Conservation (phyloP, 805 yeast species). For the Priceomyces castillae region DNA sequence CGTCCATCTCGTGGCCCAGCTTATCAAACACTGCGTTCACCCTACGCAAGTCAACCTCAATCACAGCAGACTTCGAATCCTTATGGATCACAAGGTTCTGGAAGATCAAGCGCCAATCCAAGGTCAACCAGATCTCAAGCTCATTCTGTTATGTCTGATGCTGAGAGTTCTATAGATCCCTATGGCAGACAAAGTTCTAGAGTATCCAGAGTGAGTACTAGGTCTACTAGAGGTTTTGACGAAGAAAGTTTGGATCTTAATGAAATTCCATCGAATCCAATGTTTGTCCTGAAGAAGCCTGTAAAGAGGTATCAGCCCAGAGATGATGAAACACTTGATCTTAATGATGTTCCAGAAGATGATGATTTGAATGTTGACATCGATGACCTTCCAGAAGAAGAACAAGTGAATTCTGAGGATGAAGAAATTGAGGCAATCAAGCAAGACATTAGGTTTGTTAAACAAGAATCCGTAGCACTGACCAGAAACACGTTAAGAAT, state of each 20-base stretch:
- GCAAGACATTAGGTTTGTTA: constrained; percentile 76
- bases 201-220: constrained; percentile 6
- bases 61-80: constrained; percentile 4
- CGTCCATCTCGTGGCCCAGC: constrained; percentile 1
- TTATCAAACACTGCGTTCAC: constrained; percentile 4
- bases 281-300: constrained; percentile 21
- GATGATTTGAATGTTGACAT: constrained; percentile 41
- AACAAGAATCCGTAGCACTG: constrained; percentile 81
- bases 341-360: constrained; percentile 33
- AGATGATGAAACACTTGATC: constrained; percentile 28
- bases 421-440: constrained; percentile 87
- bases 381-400: constrained; percentile 38
- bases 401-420: constrained; percentile 58
- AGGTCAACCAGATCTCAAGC: background rate
- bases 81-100: background rate
- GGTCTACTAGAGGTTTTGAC: constrained; percentile 13
- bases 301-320: constrained; percentile 20
- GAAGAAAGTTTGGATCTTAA: constrained; percentile 33
- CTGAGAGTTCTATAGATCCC: background rate
- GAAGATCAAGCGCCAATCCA: background rate
- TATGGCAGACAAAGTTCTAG: background rate
- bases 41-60: constrained; percentile 12
- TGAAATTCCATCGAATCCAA: constrained; percentile 32
- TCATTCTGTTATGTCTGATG: background rate
- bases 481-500: constrained; percentile 74